Percentiles rank a stretch among this genome's conserved stretches.
These are phyloP conservation scores for Pisolithus sp. DNA, from an alignment of 768 basidiomycete genomes.

Conservation along the genomic window DNA sequence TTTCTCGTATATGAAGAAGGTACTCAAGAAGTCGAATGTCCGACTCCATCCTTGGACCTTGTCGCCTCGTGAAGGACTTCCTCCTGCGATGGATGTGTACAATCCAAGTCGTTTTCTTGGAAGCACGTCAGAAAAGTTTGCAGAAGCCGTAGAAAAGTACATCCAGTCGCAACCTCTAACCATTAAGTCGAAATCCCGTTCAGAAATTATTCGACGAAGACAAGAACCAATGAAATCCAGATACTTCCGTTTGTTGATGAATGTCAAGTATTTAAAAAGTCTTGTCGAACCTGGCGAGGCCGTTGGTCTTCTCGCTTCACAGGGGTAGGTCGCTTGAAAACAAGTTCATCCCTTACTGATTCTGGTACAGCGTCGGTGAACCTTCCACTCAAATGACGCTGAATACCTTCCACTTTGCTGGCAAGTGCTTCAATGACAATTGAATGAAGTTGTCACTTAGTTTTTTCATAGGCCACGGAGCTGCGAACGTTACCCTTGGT, in stretches of 20 bases:
- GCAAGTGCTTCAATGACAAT: conserved; percentile 34
- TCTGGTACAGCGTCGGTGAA: conserved; percentile 74
- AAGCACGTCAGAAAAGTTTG: conserved; percentile 89
- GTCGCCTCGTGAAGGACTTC: conserved; percentile 53
- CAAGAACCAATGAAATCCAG: conserved; percentile 41
- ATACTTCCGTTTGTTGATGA: conserved; percentile 78
- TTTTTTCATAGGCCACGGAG: conserved; percentile 79
- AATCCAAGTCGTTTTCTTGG: conserved; percentile 79
- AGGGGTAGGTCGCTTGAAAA: conserved; percentile 58
- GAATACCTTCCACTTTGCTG: conserved; percentile 99
- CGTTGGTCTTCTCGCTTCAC: conserved; percentile 94
- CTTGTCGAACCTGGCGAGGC: conserved; percentile 97
- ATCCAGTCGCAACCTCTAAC: conserved; percentile 66
- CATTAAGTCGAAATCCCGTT: conserved; percentile 34
- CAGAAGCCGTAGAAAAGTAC: conserved; percentile 72
- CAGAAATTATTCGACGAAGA: conserved; percentile 38
- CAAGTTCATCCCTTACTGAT: not conserved
- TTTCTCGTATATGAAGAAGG: conserved; percentile 78
- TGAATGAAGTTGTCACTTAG: conserved; percentile 1
- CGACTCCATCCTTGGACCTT: conserved; percentile 35
- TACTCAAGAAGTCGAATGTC: conserved; percentile 62
- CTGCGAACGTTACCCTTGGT: conserved; percentile 97
- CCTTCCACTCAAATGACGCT: conserved; percentile 99
- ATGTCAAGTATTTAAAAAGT: conserved; percentile 88
- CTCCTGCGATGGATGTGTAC: conserved; percentile 69